These are phyloP conservation scores for Galeopsis tetrahit DNA, from an alignment of 257 asterid species.

Conservation along the genomic window DNA sequence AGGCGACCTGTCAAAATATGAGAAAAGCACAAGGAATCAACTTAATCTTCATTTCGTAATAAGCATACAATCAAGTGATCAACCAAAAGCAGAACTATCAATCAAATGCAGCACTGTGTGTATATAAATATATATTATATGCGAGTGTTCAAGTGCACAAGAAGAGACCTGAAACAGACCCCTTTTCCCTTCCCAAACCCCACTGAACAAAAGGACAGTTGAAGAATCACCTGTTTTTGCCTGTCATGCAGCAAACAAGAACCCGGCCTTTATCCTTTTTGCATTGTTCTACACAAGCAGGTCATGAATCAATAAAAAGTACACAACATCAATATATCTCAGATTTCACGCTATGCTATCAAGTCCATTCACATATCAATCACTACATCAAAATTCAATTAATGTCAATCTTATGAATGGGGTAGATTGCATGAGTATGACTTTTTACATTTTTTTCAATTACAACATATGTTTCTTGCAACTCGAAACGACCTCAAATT, in stretches of 20 bases:
- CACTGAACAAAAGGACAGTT: background rate
- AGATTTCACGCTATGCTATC: background rate
- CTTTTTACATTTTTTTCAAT: no score
- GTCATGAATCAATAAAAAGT: background rate
- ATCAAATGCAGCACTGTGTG: background rate
- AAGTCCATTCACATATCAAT: background rate
- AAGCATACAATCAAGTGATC: background rate
- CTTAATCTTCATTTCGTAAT: background rate
- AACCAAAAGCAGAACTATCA: background rate
- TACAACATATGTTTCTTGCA: no score
- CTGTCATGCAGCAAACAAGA: slow-evolving; percentile 1
- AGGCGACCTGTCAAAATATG: background rate
- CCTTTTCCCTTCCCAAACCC: background rate
- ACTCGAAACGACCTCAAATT: no score
- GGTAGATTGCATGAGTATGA: no score
- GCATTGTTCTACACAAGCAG: background rate
- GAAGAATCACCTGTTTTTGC: background rate
- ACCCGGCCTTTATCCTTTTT: slow-evolving; percentile 1
- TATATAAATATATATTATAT: background rate
- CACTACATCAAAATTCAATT: no score
- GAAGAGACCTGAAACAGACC: background rate
- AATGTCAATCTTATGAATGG: no score
- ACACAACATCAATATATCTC: background rate
- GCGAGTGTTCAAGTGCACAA: background rate
- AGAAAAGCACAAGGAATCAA: background rate